These are phyloP conservation scores for Conticribra weissflogii DNA, from an alignment of 108 stramenopile genomes.

Conservation along the genomic window DNA sequence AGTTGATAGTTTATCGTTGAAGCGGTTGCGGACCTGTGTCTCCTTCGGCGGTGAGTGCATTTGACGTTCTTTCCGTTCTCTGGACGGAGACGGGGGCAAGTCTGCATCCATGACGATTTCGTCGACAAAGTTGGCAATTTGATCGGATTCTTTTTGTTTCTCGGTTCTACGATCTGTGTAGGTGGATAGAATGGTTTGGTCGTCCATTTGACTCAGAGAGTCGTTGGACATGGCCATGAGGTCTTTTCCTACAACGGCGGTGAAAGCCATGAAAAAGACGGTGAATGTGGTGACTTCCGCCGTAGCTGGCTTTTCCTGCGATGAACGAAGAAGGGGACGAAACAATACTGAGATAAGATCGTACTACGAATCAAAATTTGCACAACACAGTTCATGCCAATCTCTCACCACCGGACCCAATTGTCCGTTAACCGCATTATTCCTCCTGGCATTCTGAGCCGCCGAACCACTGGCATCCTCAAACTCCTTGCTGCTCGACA, in stretches of 20 bases:
- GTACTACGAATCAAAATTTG: too few relatives aligned
- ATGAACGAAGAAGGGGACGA: not conserved
- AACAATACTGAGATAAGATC: not conserved
- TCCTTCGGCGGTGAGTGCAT: conserved; percentile 5
- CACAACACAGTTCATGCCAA: too few relatives aligned
- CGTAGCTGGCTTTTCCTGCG: conserved; percentile 38
- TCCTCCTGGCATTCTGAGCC: conserved; percentile 16
- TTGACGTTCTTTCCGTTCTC: not conserved
- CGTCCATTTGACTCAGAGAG: conserved; percentile 51
- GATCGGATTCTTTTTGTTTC: conserved; percentile 16
- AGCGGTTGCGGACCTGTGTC: conserved; percentile 52
- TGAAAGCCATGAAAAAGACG: conserved; percentile 86
- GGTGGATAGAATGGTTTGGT: conserved; percentile 71
- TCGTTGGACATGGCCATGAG: conserved; percentile 71
- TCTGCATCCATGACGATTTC: conserved; percentile 48
- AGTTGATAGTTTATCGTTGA: conserved; percentile 75
- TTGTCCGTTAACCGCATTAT: conserved; percentile 19
- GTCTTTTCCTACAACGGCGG: conserved; percentile 79
- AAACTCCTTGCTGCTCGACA: conserved; percentile 20
- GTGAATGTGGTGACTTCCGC: conserved; percentile 83
- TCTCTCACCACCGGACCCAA: conserved; percentile 29
- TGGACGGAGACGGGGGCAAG: conserved; percentile 35
- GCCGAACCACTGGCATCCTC: conserved; percentile 14
- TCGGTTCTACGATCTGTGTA: conserved; percentile 33
- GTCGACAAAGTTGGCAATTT: conserved; percentile 43